These are phyloP conservation scores for Talaromyces sp. DNA, from an alignment of 2,329 filamentous ascomycete genomes.

Conservation along the genomic window DNA sequence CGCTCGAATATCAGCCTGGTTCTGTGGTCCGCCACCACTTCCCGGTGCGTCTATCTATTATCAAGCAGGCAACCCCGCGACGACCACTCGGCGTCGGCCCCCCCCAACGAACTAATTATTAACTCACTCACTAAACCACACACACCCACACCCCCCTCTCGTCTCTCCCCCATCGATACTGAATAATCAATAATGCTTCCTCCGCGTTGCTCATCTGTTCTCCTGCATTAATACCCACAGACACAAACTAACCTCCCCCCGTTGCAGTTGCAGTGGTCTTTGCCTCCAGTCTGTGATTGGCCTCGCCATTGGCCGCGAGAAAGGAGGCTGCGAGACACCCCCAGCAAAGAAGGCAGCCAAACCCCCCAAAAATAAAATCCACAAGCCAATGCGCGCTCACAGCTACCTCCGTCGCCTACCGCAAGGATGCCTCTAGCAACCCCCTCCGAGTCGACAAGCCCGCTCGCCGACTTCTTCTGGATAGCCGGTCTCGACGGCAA, in stretches of 20 bases:
- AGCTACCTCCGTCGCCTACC: constrained; percentile 14
- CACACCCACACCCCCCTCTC: background rate
- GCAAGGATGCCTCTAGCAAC: constrained; percentile 26
- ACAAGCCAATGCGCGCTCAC: constrained; percentile 15
- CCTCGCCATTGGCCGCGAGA: background rate
- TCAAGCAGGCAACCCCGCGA: background rate
- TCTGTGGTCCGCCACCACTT: background rate
- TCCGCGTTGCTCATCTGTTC: background rate
- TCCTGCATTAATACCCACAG: background rate
- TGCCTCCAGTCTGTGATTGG: background rate
- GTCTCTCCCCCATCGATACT: background rate
- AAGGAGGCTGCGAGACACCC: background rate
- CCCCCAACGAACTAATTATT: background rate
- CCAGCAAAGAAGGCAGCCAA: background rate
- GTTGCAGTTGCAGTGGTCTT: background rate
- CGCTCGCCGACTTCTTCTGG: constrained; percentile 64
- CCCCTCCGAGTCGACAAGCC: constrained; percentile 40
- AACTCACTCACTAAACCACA: background rate
- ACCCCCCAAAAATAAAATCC: background rate
- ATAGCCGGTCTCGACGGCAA: constrained; percentile 48
- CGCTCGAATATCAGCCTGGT: background rate
- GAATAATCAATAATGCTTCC: background rate
- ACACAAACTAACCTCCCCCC: background rate
- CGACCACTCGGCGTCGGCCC: background rate
- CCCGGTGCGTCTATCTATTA: background rate